phyloP scores from a whole-genome alignment of 306 rosid genomes.

The Urtica urens region DNA sequence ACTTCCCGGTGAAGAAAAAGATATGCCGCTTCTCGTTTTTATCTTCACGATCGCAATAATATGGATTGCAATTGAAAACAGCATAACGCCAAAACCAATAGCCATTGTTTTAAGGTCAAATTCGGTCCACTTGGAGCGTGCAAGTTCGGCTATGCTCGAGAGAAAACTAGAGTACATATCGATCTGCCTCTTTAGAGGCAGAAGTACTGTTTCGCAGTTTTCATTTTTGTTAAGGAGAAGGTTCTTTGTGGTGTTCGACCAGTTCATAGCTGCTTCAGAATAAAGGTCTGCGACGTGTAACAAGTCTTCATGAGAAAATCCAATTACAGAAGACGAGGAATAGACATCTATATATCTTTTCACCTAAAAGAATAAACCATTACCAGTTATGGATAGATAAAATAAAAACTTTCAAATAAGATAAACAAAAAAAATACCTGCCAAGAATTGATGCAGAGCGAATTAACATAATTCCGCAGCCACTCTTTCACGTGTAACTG shows the following conservation, averaged over 20 bases:
- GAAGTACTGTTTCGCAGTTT: slow-evolving; percentile 30
- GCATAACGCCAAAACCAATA: slow-evolving; percentile 63
- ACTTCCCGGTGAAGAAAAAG: slow-evolving; percentile 31
- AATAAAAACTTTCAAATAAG: not conserved
- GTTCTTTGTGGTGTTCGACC: slow-evolving; percentile 45
- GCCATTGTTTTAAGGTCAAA: slow-evolving; percentile 79
- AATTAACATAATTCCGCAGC: slow-evolving; percentile 71
- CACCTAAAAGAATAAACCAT: slow-evolving; percentile 45
- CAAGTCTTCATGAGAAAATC: slow-evolving; percentile 80
- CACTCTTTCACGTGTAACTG: slow-evolving; percentile 40
- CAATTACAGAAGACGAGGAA: slow-evolving; percentile 76
- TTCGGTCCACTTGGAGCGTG: slow-evolving; percentile 97
- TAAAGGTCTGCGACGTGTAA: slow-evolving; percentile 42
- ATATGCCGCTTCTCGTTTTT: slow-evolving; percentile 33
- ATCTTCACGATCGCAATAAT: slow-evolving; percentile 41
- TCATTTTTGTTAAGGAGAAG: slow-evolving; percentile 26
- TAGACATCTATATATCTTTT: slow-evolving; percentile 84
- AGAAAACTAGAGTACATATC: slow-evolving; percentile 55
- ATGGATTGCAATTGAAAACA: slow-evolving; percentile 55
- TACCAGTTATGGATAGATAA: too few relatives aligned
- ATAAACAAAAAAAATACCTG: slow-evolving; percentile 39
- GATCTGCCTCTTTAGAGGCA: slow-evolving; percentile 54
- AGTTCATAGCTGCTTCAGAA: slow-evolving; percentile 52
- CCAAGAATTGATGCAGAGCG: slow-evolving; percentile 85
- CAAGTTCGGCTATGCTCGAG: slow-evolving; percentile 64